Conservation (phyloP, 345 rosid species). For the Noccaea caerulescens region DNA sequence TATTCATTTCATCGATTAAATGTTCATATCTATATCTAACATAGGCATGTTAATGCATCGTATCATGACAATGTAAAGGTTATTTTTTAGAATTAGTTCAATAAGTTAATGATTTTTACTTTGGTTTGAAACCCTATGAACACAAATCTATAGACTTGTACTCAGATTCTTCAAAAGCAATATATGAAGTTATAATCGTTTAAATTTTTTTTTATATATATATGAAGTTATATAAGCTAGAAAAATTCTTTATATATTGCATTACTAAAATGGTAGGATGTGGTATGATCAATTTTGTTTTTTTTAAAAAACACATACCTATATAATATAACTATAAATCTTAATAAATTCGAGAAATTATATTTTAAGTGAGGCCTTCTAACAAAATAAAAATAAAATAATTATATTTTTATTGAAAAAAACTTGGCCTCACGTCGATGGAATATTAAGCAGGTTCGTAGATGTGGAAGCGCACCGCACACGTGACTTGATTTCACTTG, state of each 20-base stretch:
- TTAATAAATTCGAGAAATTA: background rate
- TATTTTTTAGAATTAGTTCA: no score
- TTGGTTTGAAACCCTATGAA: no score
- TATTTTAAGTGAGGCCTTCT: background rate
- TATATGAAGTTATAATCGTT: no score
- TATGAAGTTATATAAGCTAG: no score
- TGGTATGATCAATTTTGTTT: background rate
- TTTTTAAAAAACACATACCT: background rate
- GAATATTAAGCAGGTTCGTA: background rate
- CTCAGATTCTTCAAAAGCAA: no score
- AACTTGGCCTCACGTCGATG: slow-evolving; percentile 35
- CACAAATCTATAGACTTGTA: no score
- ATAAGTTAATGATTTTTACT: no score
- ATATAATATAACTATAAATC: background rate
- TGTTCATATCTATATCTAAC: background rate
- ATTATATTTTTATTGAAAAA: background rate
- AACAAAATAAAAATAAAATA: background rate
- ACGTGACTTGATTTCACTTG: background rate
- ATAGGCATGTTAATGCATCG: background rate
- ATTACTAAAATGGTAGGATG: no score
- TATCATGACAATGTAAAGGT: background rate
- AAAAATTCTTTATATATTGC: no score
- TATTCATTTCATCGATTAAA: background rate
- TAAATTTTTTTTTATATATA: no score
- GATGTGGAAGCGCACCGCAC: background rate